Base-by-base conservation (phyloP, 805 yeast genomes). In the Candida takata region DNA sequence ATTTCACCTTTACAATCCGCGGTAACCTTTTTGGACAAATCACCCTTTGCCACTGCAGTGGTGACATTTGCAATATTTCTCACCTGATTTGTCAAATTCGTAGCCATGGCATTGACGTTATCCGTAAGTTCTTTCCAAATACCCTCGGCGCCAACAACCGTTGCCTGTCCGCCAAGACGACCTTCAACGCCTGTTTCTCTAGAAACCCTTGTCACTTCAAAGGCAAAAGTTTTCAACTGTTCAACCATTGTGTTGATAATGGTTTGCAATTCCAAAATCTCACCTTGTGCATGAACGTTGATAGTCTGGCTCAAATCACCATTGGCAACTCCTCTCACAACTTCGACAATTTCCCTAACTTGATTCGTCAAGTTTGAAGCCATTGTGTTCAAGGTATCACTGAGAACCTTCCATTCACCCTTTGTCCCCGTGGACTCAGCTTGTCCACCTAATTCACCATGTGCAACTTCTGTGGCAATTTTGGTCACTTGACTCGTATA, bases 1-100 rank as follows among this genome's bases (percentile, higher is more conserved):
- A 85, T 84, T 55, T 85, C 95, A 38, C 95, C 95, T 58, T 84
- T 90, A 25, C 95, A 94, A 53, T 82, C 92, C 18, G 85, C 95
- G 38, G 79, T 85, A 19, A 84, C 94, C 53, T 84, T 84, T 49
- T 84, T 84, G 21, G 86, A 75, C 48, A 85, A 66, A 52, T 85
- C 95, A 34, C 95, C 95, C 72, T 78, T 80, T 14, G 95, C 92
- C 17, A 85, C 95, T 12, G 90, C 84, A 27, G 83, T 80, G 15
- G 85, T 88, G 15, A 85, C 94, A 25, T 84, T 81, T 19, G 94
- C 94, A 23, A 85, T 82, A 50, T 85, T 94, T 38, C 95, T 72
- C 43, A 84, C 95, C 57, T 84, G 95, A 27, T 85, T 84, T 0
- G 95, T 84, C 53, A 84, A 69, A 57, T 84, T 84, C 20, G 80